Evolutionary conservation across 306 rosid genomes (phyloP).

Genomic region (Astragalus glycyphyllos): DNA sequence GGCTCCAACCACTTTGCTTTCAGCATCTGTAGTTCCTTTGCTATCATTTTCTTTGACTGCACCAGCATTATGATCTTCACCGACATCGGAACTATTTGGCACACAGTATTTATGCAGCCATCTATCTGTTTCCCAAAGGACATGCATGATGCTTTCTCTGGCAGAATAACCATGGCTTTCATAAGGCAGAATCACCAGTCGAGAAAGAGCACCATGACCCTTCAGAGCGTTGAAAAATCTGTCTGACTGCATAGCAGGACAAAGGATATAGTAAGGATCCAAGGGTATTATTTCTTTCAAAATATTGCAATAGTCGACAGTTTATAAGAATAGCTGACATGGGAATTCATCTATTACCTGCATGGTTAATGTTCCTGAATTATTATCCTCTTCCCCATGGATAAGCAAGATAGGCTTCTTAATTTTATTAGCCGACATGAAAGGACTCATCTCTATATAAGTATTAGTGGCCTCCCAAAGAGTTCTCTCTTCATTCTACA

Average conservation of each 20-base stretch:
- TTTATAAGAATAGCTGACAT: slow-evolving; percentile 18
- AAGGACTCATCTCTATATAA: slow-evolving; percentile 98
- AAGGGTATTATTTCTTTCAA: slow-evolving; percentile 22
- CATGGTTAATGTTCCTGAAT: slow-evolving; percentile 96
- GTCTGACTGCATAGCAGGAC: slow-evolving; percentile 74
- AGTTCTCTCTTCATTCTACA: slow-evolving; percentile 94
- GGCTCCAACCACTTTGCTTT: slow-evolving; percentile 60
- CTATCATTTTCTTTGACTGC: slow-evolving; percentile 51
- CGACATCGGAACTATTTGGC: slow-evolving; percentile 53
- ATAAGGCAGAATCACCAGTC: slow-evolving; percentile 87
- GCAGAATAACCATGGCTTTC: slow-evolving; percentile 96
- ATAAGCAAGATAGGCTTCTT: slow-evolving; percentile 96
- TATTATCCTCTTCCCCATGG: slow-evolving; percentile 98
- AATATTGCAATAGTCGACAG: slow-evolving; percentile 24
- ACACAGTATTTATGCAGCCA: slow-evolving; percentile 84
- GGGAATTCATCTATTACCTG: slow-evolving; percentile 62
- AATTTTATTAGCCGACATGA: slow-evolving; percentile 92
- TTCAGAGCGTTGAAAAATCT: slow-evolving; percentile 95
- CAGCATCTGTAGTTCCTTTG: slow-evolving; percentile 54
- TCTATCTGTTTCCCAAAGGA: slow-evolving; percentile 99
- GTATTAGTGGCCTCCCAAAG: slow-evolving; percentile 94
- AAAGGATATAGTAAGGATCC: slow-evolving; percentile 35
- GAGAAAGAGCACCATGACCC: slow-evolving; percentile 98
- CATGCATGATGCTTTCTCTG: slow-evolving; percentile 98
- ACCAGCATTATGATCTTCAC: slow-evolving; percentile 47